Evolutionary conservation across 495 filamentous ascomycete species (phyloP), one percentile per base, ranked within the genome.

Genomic region (Friedmanniomyces endolithicus): DNA sequence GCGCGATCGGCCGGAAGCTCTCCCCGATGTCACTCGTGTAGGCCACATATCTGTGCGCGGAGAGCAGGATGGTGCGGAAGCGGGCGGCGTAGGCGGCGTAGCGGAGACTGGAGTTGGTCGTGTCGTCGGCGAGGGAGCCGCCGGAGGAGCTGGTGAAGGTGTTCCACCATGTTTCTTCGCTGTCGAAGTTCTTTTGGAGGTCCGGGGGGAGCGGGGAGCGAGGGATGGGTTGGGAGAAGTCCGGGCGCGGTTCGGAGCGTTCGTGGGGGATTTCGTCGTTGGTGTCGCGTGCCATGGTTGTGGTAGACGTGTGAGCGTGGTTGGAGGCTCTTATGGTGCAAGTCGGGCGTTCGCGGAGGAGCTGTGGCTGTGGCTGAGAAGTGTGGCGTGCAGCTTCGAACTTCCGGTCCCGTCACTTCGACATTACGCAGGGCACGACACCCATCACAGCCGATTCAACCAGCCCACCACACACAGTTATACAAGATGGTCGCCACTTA

Each of bases 11-110:
- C 6, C 92, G 84, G 71, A 98, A 98, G 9, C 87, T 94, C 68
- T 98, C 92, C 66, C 92, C 92, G 41, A 98, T 88, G 67, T 98
- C 92, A 31, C 86, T 90, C 14, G 92, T 97, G 72, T 97, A 98
- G 59, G 92, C 92, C 55, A 98, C 87, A 68, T 98, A 97, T 64
- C 92, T 85, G 65, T 98, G 92, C 25, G 89, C 88, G 40, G 84
- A 84, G 64, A 88, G 77, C 60, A 98, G 81, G 64, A 96, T 85
- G 17, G 90, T 98, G 57, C 88, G 50, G n/a, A 61, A 17, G 17
- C 47, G 34, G 17, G 29, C 14, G 51, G 49, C 87, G 72, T 98
- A 97, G 62, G 86, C 92, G 47, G 90, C 92, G 68, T 95, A 98
- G 60, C 92, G 87, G 65, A 88, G 72, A 59, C 81, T 80, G 57